Base-by-base conservation (phyloP, 495 filamentous ascomycete genomes). In the Usnea hakonensis region DNA sequence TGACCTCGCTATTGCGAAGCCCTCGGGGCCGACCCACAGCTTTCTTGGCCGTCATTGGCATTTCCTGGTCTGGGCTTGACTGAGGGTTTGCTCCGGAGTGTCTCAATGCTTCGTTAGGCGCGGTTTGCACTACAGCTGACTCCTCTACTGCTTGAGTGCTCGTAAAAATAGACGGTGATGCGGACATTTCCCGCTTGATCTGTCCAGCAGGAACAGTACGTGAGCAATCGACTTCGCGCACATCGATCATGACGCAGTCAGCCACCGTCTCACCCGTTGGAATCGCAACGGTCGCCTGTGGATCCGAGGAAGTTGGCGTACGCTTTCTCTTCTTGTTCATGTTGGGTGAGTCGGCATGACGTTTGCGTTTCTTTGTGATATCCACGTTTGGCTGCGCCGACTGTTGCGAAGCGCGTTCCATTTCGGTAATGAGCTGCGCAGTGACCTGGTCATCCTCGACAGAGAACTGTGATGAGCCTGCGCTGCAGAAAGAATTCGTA, bases 331-430 rank as follows among this genome's bases (percentile, higher is more conserved):
- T 70, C 55, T 66, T 70, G 3, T n/a, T 35, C 35, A 9, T 19
- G 13, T 32, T 43, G 11, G 35, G 35, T 21, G 13, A 37, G 37
- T 55, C 53, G 35, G 33, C 58, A 28, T 14, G 13, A 28, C 48
- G 36, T 40, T 66, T 65, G 21, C 65, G 57, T 59, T 70, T 68
- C 36, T 50, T 33, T 26, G 21, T 50, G 1, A 23, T 55, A 10
- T 28, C 35, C 19, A 9, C 19, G 1, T 48, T 17, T 21, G 6
- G 30, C 36, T 21, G 40, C 43, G 21, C 38, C 11, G 41, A 37
- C 41, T 36, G 55, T 62, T 63, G 64, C 28, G 67, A 68, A 43
- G 64, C 63, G 40, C 57, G 56, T 58, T 70, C 61, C 66, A 70
- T 64, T 40, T 68, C 66, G 11, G 48, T 40, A 36, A 66, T 30